phyloP scores from a whole-genome alignment of 805 yeast species.

The Starmerella cellae region DNA sequence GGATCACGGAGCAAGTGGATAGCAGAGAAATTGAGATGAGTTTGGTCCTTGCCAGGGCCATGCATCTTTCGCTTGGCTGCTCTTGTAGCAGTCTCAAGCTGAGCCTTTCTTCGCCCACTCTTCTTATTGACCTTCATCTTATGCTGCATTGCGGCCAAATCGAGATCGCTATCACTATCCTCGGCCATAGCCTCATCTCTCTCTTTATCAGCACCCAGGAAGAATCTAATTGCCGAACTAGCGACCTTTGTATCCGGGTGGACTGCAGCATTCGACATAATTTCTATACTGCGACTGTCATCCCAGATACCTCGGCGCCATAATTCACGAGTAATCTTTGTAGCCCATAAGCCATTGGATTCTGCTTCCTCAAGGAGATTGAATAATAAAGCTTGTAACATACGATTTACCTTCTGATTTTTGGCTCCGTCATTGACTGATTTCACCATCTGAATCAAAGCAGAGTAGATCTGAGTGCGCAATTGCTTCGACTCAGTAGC shows the following conservation, averaged over 20 bases:
- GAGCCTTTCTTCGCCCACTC: constrained; percentile 64
- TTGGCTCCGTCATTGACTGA: constrained; percentile 77
- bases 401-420: constrained; percentile 76
- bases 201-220: constrained; percentile 89
- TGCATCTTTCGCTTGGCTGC: constrained; percentile 40
- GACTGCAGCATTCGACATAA: constrained; percentile 89
- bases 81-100: constrained; percentile 61
- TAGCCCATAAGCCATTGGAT: constrained; percentile 88
- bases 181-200: constrained; percentile 75
- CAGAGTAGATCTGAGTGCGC: constrained; percentile 68
- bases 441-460: constrained; percentile 65
- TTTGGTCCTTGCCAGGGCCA: constrained; percentile 41
- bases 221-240: constrained; percentile 78
- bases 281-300: constrained; percentile 90
- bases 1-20: constrained; percentile 91
- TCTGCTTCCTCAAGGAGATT: constrained; percentile 70
- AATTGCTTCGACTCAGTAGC: constrained; percentile 66
- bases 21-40: constrained; percentile 83
- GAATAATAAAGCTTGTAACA: constrained; percentile 85
- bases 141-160: constrained; percentile 62
- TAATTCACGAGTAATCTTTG: constrained; percentile 81
- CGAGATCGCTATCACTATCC: constrained; percentile 50
- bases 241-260: constrained; percentile 81
- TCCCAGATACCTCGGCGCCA: constrained; percentile 99
- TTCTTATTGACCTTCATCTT: constrained; percentile 74